phyloP scores from a whole-genome alignment of 2,329 filamentous ascomycete genomes.

The Mollisia scopiformis region DNA sequence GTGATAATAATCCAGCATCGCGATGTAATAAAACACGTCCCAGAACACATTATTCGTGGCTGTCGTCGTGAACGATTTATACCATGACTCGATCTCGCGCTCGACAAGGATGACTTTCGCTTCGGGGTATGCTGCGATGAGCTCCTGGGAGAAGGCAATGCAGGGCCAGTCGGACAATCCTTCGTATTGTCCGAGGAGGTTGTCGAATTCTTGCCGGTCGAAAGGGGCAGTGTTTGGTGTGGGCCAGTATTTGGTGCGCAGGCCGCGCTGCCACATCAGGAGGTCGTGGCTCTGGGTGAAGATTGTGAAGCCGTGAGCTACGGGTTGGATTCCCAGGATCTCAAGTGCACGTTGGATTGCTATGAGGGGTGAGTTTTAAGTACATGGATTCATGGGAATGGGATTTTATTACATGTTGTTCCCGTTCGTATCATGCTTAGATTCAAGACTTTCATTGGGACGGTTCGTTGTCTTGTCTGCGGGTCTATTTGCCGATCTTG shows the following conservation, averaged over 20 bases:
- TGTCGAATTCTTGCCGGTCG: background rate
- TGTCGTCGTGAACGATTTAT: background rate
- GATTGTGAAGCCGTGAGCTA: background rate
- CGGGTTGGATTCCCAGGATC: background rate
- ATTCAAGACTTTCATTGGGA: background rate
- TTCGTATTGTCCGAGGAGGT: background rate
- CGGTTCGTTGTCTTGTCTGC: background rate
- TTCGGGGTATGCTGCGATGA: background rate
- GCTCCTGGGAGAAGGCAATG: background rate
- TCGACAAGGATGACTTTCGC: background rate
- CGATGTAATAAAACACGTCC: background rate
- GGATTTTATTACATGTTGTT: background rate
- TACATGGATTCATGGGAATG: background rate
- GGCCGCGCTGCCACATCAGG: background rate
- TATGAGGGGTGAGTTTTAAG: background rate
- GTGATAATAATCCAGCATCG: background rate
- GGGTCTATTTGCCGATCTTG: background rate
- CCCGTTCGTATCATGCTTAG: slow-evolving; percentile 1
- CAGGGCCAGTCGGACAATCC: background rate
- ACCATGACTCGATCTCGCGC: background rate
- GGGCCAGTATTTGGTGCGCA: background rate
- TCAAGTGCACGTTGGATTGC: background rate
- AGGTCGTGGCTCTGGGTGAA: background rate
- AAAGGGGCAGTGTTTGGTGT: background rate
- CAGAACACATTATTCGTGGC: background rate